Evolutionary conservation across 225 moss, liverwort and hornwort genomes (phyloP), one percentile per base, ranked within the genome.

Genomic region (Rhytidiadelphus loreus): DNA sequence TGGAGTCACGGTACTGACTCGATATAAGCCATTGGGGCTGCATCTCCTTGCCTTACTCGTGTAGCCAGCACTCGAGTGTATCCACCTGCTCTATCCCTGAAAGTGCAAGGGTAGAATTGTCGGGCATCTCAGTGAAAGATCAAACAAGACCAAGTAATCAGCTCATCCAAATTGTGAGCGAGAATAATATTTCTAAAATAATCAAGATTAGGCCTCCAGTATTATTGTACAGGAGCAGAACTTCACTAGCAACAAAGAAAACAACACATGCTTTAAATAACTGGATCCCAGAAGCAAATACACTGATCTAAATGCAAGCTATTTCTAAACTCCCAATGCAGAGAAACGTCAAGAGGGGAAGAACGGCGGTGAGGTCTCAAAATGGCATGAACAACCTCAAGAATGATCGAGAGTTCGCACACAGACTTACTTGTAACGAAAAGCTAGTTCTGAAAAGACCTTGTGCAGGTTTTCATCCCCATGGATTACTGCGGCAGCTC

Each of bases 31-130:
- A 99, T 94, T 72, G 96, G 91, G 76, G 97, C 96, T 85, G 97
- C 96, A 58, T 99, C 97, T 87, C 98, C 97, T 94, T 96, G 97
- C 88, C 96, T 91, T 70, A 95, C 94, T 78, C 96, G 91, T 79
- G 97, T 98, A 64, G 97, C 97, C 89, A 98, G 90, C 69, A 98
- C 97, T 79, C 97, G 92, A 17, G 98, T 98, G 78, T 99, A 99
- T 12, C 98, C 97, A 53, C 98, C 97, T 90, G 94, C 95, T 93
- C 98, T 93, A 87, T 95, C 93, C 86, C 97, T 98, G 92, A 35
- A 86, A 41, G 19, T 41, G 41, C 39, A 58, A 79, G 58, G 41
- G 41, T 28, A 79, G 17, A 41, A 79, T 80, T 80, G 19, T 6
- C 17, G n/a, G 26, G 59, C 46, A 85, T 53, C 60, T 91, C 50